Evolutionary conservation across 2,329 filamentous ascomycete species (phyloP).

Genomic region (Fusarium lyarnte): DNA sequence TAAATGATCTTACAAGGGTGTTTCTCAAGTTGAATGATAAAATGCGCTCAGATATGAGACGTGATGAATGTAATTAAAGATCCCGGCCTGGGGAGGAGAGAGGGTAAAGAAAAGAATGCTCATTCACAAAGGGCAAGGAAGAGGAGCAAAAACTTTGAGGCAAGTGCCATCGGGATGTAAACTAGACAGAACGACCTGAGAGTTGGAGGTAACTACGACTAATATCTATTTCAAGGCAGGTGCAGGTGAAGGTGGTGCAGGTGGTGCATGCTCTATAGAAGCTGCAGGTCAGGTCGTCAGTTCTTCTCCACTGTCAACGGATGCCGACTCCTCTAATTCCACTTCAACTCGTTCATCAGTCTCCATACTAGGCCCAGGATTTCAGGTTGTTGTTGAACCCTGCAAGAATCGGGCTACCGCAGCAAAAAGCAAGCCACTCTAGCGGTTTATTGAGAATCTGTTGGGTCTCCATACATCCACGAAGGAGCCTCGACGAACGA

Average conservation of each 20-base stretch:
- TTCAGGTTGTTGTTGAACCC: slow-evolving; percentile 32
- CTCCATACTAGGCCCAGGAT: slow-evolving; percentile 9
- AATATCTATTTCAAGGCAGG: slow-evolving; percentile 5
- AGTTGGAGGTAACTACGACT: slow-evolving; percentile 1
- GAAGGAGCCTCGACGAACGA: slow-evolving; percentile 8
- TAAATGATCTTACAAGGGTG: slow-evolving; percentile 25
- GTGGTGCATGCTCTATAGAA: not conserved
- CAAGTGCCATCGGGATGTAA: slow-evolving; percentile 12
- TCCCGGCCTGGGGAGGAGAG: slow-evolving; percentile 13
- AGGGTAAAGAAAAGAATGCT: not conserved
- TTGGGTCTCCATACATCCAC: slow-evolving; percentile 25
- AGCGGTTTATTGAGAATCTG: slow-evolving; percentile 19
- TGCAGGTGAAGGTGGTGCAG: not conserved
- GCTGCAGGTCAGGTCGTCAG: slow-evolving; percentile 13
- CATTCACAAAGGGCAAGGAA: not conserved
- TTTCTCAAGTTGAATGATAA: not conserved
- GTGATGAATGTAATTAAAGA: slow-evolving; percentile 27
- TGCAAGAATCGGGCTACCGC: slow-evolving; percentile 37
- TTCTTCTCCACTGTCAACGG: slow-evolving; percentile 25
- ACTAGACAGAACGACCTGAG: not conserved
- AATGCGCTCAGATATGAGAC: slow-evolving; percentile 1
- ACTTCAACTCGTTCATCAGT: not conserved
- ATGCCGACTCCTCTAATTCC: slow-evolving; percentile 28
- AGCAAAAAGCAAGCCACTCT: slow-evolving; percentile 36
- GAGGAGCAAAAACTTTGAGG: not conserved